Percentiles rank a stretch among this genome's conserved stretches.
phyloP scores from a whole-genome alignment of 805 yeast species.

The Candida lessepsii region DNA sequence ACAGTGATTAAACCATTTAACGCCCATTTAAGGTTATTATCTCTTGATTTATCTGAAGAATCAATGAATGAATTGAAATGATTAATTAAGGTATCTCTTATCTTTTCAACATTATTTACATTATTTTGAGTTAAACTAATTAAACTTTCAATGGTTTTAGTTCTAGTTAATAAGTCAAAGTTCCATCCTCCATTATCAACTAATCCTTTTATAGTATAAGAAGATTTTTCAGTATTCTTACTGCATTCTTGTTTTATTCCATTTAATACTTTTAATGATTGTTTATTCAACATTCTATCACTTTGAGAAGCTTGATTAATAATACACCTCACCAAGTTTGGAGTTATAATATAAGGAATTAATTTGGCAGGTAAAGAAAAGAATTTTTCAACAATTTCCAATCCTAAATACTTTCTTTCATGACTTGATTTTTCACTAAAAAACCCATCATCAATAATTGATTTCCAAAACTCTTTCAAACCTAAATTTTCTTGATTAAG shows the following conservation, averaged over 20 bases:
- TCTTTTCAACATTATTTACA: constrained; percentile 18
- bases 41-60: constrained; percentile 27
- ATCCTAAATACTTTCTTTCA: constrained; percentile 85
- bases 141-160: constrained; percentile 56
- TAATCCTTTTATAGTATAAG: constrained; percentile 26
- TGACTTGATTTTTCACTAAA: constrained; percentile 75
- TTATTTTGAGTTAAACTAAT: constrained; percentile 25
- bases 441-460: constrained; percentile 74
- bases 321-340: constrained; percentile 67
- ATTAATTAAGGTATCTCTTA: constrained; percentile 22
- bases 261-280: constrained; percentile 54
- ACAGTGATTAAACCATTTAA: constrained; percentile 57
- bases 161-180: constrained; percentile 74
- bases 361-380: constrained; percentile 23
- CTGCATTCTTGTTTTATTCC: constrained; percentile 40
- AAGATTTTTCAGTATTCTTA: constrained; percentile 39
- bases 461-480: constrained; percentile 70
- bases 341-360: constrained; percentile 45
- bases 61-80: constrained; percentile 24
- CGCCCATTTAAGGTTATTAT: constrained; percentile 51
- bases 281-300: constrained; percentile 63
- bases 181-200: constrained; percentile 52
- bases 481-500: constrained; percentile 24
- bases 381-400: constrained; percentile 62
- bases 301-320: constrained; percentile 72